A percentile compares a stretch with the other conserved stretches of the same genome.
phyloP scores from a whole-genome alignment of 2,329 filamentous ascomycete genomes.

The Monosporascus sp. region DNA sequence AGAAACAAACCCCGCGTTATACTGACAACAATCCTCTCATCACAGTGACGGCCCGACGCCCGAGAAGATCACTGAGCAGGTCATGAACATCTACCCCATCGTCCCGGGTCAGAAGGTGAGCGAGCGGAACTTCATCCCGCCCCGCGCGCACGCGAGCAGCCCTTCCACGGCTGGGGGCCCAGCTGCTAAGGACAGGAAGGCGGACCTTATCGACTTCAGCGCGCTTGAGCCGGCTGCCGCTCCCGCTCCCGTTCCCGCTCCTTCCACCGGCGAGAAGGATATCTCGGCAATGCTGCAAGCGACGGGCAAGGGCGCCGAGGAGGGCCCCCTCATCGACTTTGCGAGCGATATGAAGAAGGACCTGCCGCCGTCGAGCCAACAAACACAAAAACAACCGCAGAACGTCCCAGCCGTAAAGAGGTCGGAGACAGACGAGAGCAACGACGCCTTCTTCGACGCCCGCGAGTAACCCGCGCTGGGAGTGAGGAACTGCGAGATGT shows the following conservation, averaged over 20 bases:
- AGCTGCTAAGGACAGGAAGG: slow-evolving; percentile 14
- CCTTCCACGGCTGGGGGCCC: slow-evolving; percentile 10
- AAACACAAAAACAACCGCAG: neutral
- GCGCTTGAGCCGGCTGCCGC: slow-evolving; percentile 20
- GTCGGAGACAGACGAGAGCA: slow-evolving; percentile 29
- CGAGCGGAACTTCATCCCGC: slow-evolving; percentile 51
- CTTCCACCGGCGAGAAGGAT: slow-evolving; percentile 22
- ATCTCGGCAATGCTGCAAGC: slow-evolving; percentile 39
- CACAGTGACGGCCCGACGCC: slow-evolving; percentile 54
- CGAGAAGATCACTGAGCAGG: slow-evolving; percentile 70
- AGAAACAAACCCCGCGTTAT: too few species aligned
- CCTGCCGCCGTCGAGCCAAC: slow-evolving; percentile 30
- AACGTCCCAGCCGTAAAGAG: slow-evolving; percentile 21
- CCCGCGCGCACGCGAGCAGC: slow-evolving; percentile 27
- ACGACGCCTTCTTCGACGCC: slow-evolving; percentile 36
- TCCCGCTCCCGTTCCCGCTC: slow-evolving; percentile 2
- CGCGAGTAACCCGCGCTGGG: slow-evolving; percentile 16
- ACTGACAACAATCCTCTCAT: slow-evolving; percentile 7
- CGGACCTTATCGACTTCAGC: slow-evolving; percentile 54
- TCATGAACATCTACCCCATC: slow-evolving; percentile 80
- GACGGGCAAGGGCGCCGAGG: slow-evolving; percentile 36
- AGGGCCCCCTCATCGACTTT: slow-evolving; percentile 52
- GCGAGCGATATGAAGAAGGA: slow-evolving; percentile 46
- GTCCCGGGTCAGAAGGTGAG: slow-evolving; percentile 65
- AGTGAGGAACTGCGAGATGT: neutral